Conservation (phyloP, 768 basidiomycete species). For the Suillus discolor region DNA sequence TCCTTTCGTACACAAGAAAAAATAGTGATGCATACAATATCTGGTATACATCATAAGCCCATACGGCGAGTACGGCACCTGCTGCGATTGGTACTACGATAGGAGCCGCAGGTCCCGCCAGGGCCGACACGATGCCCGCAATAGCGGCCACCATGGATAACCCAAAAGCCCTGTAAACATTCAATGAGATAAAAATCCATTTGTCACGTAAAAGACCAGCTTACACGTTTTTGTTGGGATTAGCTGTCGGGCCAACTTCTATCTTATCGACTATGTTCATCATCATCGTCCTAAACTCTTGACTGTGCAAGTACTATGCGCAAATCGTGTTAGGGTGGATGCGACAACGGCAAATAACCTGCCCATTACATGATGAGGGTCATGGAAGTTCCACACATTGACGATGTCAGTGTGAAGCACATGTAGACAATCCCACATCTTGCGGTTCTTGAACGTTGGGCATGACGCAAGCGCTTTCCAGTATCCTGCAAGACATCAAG, state of each 20-base stretch:
- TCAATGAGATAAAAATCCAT: not conserved
- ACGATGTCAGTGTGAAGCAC: constrained; percentile 23
- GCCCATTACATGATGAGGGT: constrained; percentile 1
- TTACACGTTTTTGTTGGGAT: too few species aligned
- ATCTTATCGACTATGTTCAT: too few species aligned
- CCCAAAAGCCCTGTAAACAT: not conserved
- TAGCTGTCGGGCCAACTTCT: too few species aligned
- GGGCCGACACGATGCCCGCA: not conserved
- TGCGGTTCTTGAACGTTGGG: constrained; percentile 7
- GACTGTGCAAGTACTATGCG: too few species aligned
- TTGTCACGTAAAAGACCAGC: too few species aligned
- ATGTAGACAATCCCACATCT: constrained; percentile 10
- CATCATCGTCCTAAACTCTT: too few species aligned
- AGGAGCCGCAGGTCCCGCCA: not conserved
- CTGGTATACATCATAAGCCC: constrained; percentile 2
- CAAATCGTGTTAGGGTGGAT: too few species aligned
- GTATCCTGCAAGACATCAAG: constrained; percentile 14
- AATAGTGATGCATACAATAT: not conserved
- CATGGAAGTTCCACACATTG: constrained; percentile 20
- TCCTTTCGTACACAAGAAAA: not conserved
- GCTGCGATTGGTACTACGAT: constrained; percentile 6
- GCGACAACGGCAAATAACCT: too few species aligned
- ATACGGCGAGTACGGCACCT: not conserved
- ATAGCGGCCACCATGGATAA: not conserved
- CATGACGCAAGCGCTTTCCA: constrained; percentile 18